Evolutionary conservation across 2,329 filamentous ascomycete species (phyloP), one percentile per base, ranked within the genome.

Genomic region (Colletotrichum phormii): DNA sequence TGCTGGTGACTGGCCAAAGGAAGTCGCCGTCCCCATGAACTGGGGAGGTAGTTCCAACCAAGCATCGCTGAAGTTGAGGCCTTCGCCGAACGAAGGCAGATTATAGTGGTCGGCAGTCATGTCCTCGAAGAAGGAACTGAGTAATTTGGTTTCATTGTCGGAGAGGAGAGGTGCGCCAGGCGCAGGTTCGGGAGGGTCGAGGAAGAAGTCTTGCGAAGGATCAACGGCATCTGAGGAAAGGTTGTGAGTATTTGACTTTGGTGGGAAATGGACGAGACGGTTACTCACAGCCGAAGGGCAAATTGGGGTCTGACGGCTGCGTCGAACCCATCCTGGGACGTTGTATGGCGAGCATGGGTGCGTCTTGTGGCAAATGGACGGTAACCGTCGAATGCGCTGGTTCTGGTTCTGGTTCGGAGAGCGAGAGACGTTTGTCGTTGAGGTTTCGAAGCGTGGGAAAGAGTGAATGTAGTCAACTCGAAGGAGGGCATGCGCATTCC

Each of bases 251-350:
- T 64, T 72, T 57, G 35, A 60, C 22, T 61, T 22, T 22, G 49
- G 35, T 18, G 49, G 77, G 74, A 71, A 42, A 58, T 26, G 54
- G 49, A 64, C 64, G 42, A 58, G 55, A 22, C 51, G 65, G 54
- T 64, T 59, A 88, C 91, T 77, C 87, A 93, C 91, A 93, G 78
- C 91, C 92, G 86, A 93, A 93, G 49, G 90, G 89, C 79, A 89
- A 83, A 75, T 88, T 85, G 69, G 86, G 83, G 77, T 89, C 86
- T 77, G 87, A 84, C 80, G 86, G 86, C 83, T 87, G 87, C 83
- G 84, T 86, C 83, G 88, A 88, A 87, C 84, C 88, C 89, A 91
- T 91, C 80, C 84, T 89, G 80, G 85, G 86, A 85, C 82, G 85
- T 80, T 87, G 86, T 82, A 88, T 81, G 77, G 85, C 87, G 78